Evolutionary conservation across 306 rosid genomes (phyloP), one percentile per base, ranked within the genome.

Genomic region (Luffa aegyptiaca): DNA sequence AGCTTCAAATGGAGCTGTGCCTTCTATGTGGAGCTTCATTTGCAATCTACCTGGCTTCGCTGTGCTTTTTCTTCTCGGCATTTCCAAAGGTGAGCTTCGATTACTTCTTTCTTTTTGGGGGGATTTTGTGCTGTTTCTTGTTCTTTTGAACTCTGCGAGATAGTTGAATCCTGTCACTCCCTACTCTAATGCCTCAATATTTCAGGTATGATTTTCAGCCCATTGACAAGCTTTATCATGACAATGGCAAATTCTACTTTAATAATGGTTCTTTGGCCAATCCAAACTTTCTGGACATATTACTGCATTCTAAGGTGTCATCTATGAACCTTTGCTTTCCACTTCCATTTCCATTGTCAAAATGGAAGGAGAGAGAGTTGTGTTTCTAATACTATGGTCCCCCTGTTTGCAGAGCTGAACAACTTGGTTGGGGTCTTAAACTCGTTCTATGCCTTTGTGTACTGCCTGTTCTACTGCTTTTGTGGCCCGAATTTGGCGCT

Each of bases 11-110:
- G 93, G 93, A 55, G 46, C 88, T 73, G 79, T 86, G 85, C 85
- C 93, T 81, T 81, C 89, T 46, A 39, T 91, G 65, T 85, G 85
- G 93, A 90, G 81, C 83, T 93, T 93, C 70, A 82, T 96, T 65
- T 68, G 84, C 72, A 88, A 91, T 85, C 90, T 96, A 31, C 98
- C 99, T 82, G 87, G 80, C 86, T 96, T 96, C 90, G 44, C 80
- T 81, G 96, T 97, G 49, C 97, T 96, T 84, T 84, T 93, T 55
- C 36, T 96, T 81, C 93, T 96, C 2, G 99, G 98, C 80, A 74
- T 0, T 81, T 81, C 88, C 81, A 96, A 96, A 90, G 99, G 99
- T 87, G n/a, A 79, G 69, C 58, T 13, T 21, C 79, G 52, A 33
- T 82, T 79, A n/a, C 18, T 78, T 74, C 78, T 62, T 81, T 75